Conservation (phyloP, 371 early-diverging fungal species). For the Mucor plumbeus region DNA sequence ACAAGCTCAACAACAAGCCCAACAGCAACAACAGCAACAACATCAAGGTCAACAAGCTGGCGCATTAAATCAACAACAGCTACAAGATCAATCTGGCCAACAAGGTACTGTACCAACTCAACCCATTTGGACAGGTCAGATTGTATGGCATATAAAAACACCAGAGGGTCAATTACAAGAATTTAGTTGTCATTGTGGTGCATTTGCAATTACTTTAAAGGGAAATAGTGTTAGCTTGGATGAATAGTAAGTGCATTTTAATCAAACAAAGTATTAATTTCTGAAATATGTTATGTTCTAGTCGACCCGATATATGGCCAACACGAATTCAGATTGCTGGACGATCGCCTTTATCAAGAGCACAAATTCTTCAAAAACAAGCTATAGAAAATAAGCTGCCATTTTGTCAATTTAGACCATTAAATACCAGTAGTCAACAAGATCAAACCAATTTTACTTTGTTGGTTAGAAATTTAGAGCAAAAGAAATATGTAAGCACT, state of each 20-base stretch:
- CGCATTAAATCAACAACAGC: neutral
- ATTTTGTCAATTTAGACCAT: slow-evolving; percentile 57
- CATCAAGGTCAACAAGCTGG: slow-evolving; percentile 21
- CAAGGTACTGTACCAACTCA: slow-evolving; percentile 36
- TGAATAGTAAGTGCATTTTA: slow-evolving; percentile 55
- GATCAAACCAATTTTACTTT: slow-evolving; percentile 56
- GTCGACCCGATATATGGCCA: slow-evolving; percentile 57
- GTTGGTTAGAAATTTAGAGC: slow-evolving; percentile 53
- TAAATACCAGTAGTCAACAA: slow-evolving; percentile 46
- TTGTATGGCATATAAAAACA: slow-evolving; percentile 59
- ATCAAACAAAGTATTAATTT: too few relatives aligned
- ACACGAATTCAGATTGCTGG: slow-evolving; percentile 55
- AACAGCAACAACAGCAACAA: slow-evolving; percentile 35
- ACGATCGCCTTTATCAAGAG: slow-evolving; percentile 52
- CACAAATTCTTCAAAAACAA: slow-evolving; percentile 47
- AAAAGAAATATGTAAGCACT: slow-evolving; percentile 56
- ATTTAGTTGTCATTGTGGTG: slow-evolving; percentile 51
- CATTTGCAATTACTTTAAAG: slow-evolving; percentile 52
- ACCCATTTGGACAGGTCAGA: slow-evolving; percentile 63
- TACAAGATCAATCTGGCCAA: slow-evolving; percentile 27
- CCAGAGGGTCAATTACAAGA: slow-evolving; percentile 48
- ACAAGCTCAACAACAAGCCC: slow-evolving; percentile 19
- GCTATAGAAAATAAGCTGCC: slow-evolving; percentile 56
- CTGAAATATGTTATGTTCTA: slow-evolving; percentile 5
- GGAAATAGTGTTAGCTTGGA: slow-evolving; percentile 45